Conservation (phyloP, 345 rosid genomes). For the Bruguiera parviflora region DNA sequence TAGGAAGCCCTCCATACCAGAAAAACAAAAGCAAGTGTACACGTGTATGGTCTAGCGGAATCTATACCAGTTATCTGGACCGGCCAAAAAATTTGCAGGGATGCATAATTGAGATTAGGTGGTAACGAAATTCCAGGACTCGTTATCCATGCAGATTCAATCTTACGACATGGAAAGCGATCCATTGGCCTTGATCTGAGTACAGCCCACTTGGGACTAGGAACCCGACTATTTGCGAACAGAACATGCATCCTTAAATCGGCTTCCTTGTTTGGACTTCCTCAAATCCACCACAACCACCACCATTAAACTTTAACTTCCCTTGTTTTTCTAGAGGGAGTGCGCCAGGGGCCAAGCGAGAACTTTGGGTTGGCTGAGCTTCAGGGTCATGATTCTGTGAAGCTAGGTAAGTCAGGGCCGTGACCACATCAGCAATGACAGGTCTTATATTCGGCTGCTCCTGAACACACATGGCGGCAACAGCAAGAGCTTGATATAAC, state of each 20-base stretch:
- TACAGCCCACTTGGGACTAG: not conserved
- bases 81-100: not conserved
- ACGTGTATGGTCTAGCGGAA: too few relatives aligned
- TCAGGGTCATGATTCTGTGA: slow-evolving; percentile 51
- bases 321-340: slow-evolving; percentile 56
- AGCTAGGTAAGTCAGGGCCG: slow-evolving; percentile 72
- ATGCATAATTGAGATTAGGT: not conserved
- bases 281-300: not conserved
- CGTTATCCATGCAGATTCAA: not conserved
- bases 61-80: not conserved
- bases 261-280: not conserved
- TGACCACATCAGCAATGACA: slow-evolving; percentile 64
- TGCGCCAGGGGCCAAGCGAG: slow-evolving; percentile 33
- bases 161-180: not conserved
- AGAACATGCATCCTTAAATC: not conserved
- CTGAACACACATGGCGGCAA: slow-evolving; percentile 94
- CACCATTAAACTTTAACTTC: slow-evolving; percentile 30
- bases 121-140: not conserved
- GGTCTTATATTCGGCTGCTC: slow-evolving; percentile 88
- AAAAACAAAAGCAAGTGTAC: not conserved
- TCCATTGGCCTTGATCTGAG: not conserved
- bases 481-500: slow-evolving; percentile 82
- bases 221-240: not conserved
- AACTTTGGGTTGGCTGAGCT: slow-evolving; percentile 15
- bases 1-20: not conserved